These are phyloP conservation scores for Blumeriella jaapii DNA, from an alignment of 2,329 filamentous ascomycete species.

Conservation along the genomic window DNA sequence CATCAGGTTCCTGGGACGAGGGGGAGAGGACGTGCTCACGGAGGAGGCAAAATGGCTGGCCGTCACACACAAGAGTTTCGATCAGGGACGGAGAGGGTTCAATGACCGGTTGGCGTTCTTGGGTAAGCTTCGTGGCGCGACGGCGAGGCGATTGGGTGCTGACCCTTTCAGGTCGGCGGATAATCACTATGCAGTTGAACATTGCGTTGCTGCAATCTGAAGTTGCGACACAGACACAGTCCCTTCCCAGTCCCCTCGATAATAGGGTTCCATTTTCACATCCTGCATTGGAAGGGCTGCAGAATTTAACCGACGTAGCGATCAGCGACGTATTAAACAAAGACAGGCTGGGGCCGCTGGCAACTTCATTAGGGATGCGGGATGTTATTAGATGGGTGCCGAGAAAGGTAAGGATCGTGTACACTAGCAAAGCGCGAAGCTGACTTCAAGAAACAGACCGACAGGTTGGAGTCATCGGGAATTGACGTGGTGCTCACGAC, in stretches of 20 bases:
- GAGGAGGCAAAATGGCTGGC: slow-evolving; percentile 96
- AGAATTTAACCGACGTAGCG: slow-evolving; percentile 53
- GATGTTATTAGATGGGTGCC: slow-evolving; percentile 84
- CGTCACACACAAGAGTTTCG: slow-evolving; percentile 96
- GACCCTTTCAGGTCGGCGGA: slow-evolving; percentile 41
- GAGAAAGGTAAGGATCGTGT: slow-evolving; percentile 45
- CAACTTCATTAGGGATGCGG: slow-evolving; percentile 56
- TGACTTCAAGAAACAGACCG: slow-evolving; percentile 34
- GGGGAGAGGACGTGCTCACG: slow-evolving; percentile 61
- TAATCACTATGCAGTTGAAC: slow-evolving; percentile 49
- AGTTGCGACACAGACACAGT: slow-evolving; percentile 23
- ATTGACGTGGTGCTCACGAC: slow-evolving; percentile 63
- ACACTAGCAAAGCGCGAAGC: slow-evolving; percentile 4
- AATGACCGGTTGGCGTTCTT: slow-evolving; percentile 88
- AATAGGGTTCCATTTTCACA: slow-evolving; percentile 53
- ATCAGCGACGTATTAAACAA: slow-evolving; percentile 53
- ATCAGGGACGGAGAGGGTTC: slow-evolving; percentile 86
- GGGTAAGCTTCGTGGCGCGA: no score
- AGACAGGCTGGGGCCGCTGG: slow-evolving; percentile 55
- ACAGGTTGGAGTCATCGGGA: slow-evolving; percentile 63
- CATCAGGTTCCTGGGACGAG: slow-evolving; percentile 59
- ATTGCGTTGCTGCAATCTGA: slow-evolving; percentile 43
- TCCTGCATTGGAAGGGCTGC: slow-evolving; percentile 57
- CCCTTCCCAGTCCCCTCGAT: slow-evolving; percentile 36
- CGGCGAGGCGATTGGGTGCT: no score